Evolutionary conservation across 129 eudicot species (phyloP).

Genomic region (Lonicera japonica): DNA sequence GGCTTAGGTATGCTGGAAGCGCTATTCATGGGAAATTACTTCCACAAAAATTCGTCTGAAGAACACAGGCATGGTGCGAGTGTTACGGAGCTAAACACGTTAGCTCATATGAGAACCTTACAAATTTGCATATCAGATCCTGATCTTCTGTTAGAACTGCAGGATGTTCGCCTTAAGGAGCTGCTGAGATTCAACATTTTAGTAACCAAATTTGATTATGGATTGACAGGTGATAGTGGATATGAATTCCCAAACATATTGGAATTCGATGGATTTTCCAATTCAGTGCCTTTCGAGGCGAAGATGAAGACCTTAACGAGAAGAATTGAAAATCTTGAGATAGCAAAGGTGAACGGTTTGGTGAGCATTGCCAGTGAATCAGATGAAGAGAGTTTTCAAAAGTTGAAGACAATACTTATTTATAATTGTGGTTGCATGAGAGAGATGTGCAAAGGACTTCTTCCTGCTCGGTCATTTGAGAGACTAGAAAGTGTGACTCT

Average conservation of each 20-base stretch:
- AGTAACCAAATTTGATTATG: neutral
- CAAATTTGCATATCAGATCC: neutral
- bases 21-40: neutral
- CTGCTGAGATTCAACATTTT: neutral
- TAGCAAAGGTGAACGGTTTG: neutral
- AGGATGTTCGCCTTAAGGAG: neutral
- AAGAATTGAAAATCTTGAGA: neutral
- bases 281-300: neutral
- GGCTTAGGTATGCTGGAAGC: neutral
- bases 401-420: neutral
- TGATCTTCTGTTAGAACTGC: neutral
- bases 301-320: neutral
- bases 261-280: neutral
- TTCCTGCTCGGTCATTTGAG: neutral
- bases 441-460: constrained; percentile 2
- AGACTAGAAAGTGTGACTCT: neutral
- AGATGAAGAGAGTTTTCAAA: neutral
- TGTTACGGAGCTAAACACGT: neutral
- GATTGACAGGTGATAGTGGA: too few relatives aligned
- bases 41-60: too few relatives aligned
- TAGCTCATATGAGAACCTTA: neutral
- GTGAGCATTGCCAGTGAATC: neutral
- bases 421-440: neutral
- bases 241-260: constrained; percentile 3
- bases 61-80: neutral